Base-by-base conservation (phyloP, 2,329 filamentous ascomycete genomes). In the Sclerotiophoma versabilis region DNA sequence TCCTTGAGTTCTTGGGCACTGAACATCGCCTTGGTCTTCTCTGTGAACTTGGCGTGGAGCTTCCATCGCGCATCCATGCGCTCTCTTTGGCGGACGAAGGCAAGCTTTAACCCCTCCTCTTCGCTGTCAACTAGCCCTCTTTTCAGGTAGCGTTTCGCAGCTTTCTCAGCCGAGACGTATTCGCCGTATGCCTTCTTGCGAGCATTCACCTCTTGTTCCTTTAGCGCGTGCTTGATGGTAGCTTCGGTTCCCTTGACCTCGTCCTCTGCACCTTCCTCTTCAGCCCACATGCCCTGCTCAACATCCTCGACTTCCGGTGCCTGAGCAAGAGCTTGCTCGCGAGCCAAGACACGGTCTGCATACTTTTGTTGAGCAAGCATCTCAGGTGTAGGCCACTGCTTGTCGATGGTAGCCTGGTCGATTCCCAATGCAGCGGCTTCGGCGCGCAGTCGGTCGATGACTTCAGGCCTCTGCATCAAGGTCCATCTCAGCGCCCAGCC, bases 401-500 rank as follows among this genome's bases (percentile, higher is more conserved):
- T 59, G 47, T 72, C 67, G 39, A 74, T 71, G 7, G 62, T 64
- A 10, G 66, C 65, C 41, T 82, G 78, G 5, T 83, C 81, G 54
- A 96, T 70, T 0, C 91, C 90, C 43, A 95, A 73, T 17, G 78
- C 78, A 53, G 80, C 77, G 57, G 92, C 81, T 79, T 96, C 82
- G 43, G 77, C 73, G 34, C 83, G 82, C 70, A 92, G 90, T 61
- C 84, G 80, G 62, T 83, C 82, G 73, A 87, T 86, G 44, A 96
- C 83, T 17, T 78, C 77, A 1, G 81, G 79, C 4, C 87, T 92
- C 79, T 93, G 91, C 88, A 97, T 92, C 57, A 99, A 81, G 58
- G 90, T 84, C 90, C 92, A 97, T 61, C 95, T 82, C 69, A 99
- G 79, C 65, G 88, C 86, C 95, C 95, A 99, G 6, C 95, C 95